Percentiles rank a stretch among this genome's conserved stretches.
phyloP scores from a whole-genome alignment of 331 rosid genomes.

The Rhamnella rubrinervis region DNA sequence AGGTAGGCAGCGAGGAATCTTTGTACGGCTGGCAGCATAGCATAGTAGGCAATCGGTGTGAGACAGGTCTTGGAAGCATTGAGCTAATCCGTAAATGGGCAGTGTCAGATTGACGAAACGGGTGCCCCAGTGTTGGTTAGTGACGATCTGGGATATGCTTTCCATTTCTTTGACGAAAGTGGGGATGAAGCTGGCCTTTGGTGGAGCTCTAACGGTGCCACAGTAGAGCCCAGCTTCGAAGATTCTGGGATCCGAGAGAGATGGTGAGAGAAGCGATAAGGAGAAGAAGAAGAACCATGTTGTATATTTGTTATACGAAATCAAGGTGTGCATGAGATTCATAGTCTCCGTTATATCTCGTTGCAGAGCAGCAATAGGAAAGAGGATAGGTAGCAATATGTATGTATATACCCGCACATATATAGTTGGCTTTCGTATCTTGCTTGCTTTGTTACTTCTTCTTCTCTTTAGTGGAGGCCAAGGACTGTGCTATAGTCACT shows the following conservation, averaged over 20 bases:
- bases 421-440: too few species aligned
- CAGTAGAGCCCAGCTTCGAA: conserved; percentile 48
- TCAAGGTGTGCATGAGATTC: neutral
- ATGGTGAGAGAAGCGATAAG: conserved; percentile 13
- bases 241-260: conserved; percentile 59
- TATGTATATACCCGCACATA: too few species aligned
- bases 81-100: conserved; percentile 63
- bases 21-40: conserved; percentile 69
- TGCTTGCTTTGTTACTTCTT: too few species aligned
- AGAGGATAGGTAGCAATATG: too few species aligned
- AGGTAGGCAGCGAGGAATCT: conserved; percentile 78
- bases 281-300: conserved; percentile 26
- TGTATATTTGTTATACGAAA: neutral
- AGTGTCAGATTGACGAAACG: conserved; percentile 41
- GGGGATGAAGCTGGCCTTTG: conserved; percentile 41
- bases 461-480: too few species aligned
- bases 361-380: too few species aligned
- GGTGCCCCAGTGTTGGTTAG: conserved; percentile 38
- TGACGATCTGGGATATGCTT: conserved; percentile 40
- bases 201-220: conserved; percentile 33
- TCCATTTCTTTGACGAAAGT: conserved; percentile 70
- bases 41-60: conserved; percentile 81
- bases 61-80: conserved; percentile 71
- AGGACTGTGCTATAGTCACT: too few species aligned
- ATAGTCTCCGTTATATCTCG: neutral